phyloP scores from a whole-genome alignment of 2,329 filamentous ascomycete species.

The Dendrostoma leiphaemia region DNA sequence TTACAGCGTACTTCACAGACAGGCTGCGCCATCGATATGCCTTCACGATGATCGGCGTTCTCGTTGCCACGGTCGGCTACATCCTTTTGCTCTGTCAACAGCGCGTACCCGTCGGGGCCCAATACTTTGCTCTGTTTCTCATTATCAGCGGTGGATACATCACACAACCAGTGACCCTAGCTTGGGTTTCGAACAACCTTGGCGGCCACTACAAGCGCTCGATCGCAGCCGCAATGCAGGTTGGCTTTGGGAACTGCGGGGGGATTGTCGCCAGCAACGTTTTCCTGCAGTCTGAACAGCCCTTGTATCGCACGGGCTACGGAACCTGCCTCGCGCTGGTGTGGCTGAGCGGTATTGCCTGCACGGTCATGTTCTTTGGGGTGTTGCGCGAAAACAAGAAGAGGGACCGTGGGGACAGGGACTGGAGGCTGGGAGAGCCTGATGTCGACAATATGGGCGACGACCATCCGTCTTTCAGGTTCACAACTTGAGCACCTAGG shows the following conservation, averaged over 20 bases:
- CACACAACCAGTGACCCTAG: constrained; percentile 52
- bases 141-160: constrained; percentile 53
- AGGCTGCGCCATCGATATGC: constrained; percentile 48
- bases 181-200: constrained; percentile 57
- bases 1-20: constrained; percentile 46
- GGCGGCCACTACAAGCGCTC: constrained; percentile 57
- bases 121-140: constrained; percentile 55
- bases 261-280: constrained; percentile 52
- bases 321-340: constrained; percentile 43
- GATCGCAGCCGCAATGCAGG: constrained; percentile 50
- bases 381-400: constrained; percentile 35
- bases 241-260: constrained; percentile 48
- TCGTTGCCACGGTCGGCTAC: constrained; percentile 52
- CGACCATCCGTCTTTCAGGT: constrained; percentile 28
- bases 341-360: constrained; percentile 40
- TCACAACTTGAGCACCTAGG: constrained; percentile 1
- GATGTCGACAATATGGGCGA: constrained; percentile 36
- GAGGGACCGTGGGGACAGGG: constrained; percentile 30
- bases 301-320: constrained; percentile 49
- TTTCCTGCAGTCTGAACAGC: constrained; percentile 45
- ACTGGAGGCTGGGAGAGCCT: constrained; percentile 26
- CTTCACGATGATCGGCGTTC: constrained; percentile 51
- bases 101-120: constrained; percentile 43
- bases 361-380: constrained; percentile 26
- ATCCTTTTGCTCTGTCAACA: constrained; percentile 50